A percentile compares a stretch with the other conserved stretches of the same genome.
Evolutionary conservation across 2,329 filamentous ascomycete genomes (phyloP).

Genomic region (Colletotrichum filicis): DNA sequence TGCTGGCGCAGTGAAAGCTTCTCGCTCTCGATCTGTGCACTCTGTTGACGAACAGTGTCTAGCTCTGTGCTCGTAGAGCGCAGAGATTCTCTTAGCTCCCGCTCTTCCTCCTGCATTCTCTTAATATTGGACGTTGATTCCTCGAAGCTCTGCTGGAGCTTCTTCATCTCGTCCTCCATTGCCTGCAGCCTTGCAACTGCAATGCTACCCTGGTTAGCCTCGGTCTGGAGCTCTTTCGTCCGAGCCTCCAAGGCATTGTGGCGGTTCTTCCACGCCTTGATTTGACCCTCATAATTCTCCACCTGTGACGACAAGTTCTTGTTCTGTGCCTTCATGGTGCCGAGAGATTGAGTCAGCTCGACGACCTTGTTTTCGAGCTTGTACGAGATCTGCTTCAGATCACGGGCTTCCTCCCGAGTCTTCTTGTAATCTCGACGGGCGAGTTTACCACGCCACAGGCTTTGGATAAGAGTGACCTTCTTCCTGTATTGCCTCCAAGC

Average conservation of each 20-base stretch:
- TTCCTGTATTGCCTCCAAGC: conserved; percentile 89
- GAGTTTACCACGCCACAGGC: conserved; percentile 86
- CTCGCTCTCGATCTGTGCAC: conserved; percentile 83
- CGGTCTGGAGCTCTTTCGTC: conserved; percentile 92
- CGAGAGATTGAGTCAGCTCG: conserved; percentile 93
- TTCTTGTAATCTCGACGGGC: conserved; percentile 90
- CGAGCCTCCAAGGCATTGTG: conserved; percentile 90
- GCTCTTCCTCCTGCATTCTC: conserved; percentile 94
- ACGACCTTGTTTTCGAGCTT: conserved; percentile 99
- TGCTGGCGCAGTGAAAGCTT: conserved; percentile 89
- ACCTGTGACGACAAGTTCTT: conserved; percentile 88
- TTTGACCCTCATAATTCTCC: conserved; percentile 94
- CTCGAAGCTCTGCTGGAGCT: conserved; percentile 87
- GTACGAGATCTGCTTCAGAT: conserved; percentile 99
- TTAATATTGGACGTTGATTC: conserved; percentile 93
- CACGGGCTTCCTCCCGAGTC: conserved; percentile 92
- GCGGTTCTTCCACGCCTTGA: conserved; percentile 94
- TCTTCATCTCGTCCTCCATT: conserved; percentile 96
- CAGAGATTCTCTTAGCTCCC: conserved; percentile 83
- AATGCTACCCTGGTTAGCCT: conserved; percentile 98
- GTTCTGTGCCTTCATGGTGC: conserved; percentile 94
- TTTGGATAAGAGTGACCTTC: conserved; percentile 91
- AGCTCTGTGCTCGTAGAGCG: conserved; percentile 83
- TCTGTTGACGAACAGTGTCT: conserved; percentile 80
- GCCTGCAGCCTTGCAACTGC: conserved; percentile 88